Conservation (phyloP, 1,284 basidiomycete genomes). For the Neotropicomus parvogracilis region DNA sequence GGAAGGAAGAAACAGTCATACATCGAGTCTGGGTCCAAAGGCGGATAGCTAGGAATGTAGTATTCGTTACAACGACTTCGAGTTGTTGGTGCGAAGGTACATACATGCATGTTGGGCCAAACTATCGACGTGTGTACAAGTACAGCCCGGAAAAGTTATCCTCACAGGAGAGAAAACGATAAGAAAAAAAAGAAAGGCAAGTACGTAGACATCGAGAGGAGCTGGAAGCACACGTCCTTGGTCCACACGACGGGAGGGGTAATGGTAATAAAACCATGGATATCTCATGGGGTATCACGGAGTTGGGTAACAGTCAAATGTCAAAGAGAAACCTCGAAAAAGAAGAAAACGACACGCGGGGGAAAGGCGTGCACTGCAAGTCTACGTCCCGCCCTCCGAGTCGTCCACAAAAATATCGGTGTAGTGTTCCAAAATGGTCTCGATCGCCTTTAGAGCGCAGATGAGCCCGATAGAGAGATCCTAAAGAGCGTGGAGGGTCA, state of each 20-base stretch:
- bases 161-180: not conserved
- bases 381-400: slow-evolving; percentile 35
- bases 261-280: slow-evolving; percentile 14
- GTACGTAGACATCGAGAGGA: too few relatives aligned
- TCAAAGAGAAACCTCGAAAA: not conserved
- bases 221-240: not conserved
- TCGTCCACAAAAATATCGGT: slow-evolving; percentile 81
- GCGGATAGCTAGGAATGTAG: not conserved
- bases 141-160: slow-evolving; percentile 1
- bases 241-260: slow-evolving; percentile 2
- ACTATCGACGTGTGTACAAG: slow-evolving; percentile 12
- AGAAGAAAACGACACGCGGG: not conserved
- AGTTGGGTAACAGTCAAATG: slow-evolving; percentile 22
- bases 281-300: slow-evolving; percentile 23
- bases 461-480: slow-evolving; percentile 13
- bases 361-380: not conserved
- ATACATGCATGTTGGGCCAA: slow-evolving; percentile 16
- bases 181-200: not conserved
- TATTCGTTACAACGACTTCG: slow-evolving; percentile 15
- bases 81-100: slow-evolving; percentile 14
- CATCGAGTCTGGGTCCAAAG: not conserved
- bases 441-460: slow-evolving; percentile 53
- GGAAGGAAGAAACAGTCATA: too few relatives aligned
- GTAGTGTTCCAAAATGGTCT: slow-evolving; percentile 78
- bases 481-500: slow-evolving; percentile 21